Evolutionary conservation across 2,329 filamentous ascomycete genomes (phyloP), one percentile per base, ranked within the genome.

Genomic region (Venturia pyrina): DNA sequence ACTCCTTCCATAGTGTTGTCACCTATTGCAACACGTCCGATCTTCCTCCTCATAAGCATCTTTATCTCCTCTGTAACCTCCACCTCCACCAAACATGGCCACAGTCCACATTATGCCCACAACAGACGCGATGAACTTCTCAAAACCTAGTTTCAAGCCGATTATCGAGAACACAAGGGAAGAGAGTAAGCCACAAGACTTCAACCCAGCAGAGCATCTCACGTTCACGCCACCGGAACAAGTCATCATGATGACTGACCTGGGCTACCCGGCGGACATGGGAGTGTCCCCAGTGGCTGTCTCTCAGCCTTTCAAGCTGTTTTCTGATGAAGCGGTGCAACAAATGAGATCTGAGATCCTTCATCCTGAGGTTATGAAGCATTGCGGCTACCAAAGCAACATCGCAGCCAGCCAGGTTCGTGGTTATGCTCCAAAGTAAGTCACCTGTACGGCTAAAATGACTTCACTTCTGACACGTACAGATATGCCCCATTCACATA

Each of bases 401-500:
- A 78, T 88, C 68, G 81, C 83, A 3, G 77, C 80, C n/a, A 81
- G 79, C 68, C 81, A 84, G 70, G 69, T 85, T 50, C 78, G 83
- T 66, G 83, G 81, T 67, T 87, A 78, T 76, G 83, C 76, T 71
- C 80, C 76, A 43, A 78, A 83, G 83, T 87, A 77, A 78, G 82
- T 78, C 11, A 40, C 21, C 28, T n/a, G 19, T 63, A 34, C 19
- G 41, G 57, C 66, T n/a, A n/a, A 17, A n/a, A 28, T 10, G 17
- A 28, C 41, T 28, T 28, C 28, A 21, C 61, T 66, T 19, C 53
- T 59, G 19, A 59, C 19, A 59, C 61, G 37, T 50, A 40, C 67
- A 85, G 83, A 67, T 82, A 83, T 70, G 86, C 86, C 1, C 86
- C 86, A 0, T 89, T 89, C 69, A 81, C 84, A 5, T 87, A 87